Evolutionary conservation across 495 filamentous ascomycete genomes (phyloP).

Genomic region (Pseudevernia furfuracea): DNA sequence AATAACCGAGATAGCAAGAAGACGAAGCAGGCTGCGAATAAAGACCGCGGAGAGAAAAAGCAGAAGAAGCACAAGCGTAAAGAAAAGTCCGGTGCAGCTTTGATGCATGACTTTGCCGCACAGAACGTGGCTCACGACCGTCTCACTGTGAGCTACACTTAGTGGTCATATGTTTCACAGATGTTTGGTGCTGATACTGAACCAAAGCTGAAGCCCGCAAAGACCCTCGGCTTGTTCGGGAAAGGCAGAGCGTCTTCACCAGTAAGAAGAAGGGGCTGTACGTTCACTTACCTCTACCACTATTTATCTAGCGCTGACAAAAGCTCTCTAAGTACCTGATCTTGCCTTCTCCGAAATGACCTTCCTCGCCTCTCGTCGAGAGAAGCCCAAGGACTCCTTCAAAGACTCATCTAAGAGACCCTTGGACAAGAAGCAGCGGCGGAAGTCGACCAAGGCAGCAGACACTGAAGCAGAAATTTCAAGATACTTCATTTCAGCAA

Average conservation of each 20-base stretch:
- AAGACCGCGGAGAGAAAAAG: slow-evolving; percentile 33
- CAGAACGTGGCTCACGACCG: slow-evolving; percentile 54
- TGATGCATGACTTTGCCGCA: slow-evolving; percentile 57
- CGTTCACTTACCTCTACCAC: slow-evolving; percentile 18
- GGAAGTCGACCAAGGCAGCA: slow-evolving; percentile 14
- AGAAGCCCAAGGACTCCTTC: slow-evolving; percentile 12
- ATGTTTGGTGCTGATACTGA: slow-evolving; percentile 17
- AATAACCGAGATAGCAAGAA: slow-evolving; percentile 11
- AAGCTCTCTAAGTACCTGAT: slow-evolving; percentile 45
- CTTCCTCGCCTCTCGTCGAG: slow-evolving; percentile 44
- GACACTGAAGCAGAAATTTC: slow-evolving; percentile 25
- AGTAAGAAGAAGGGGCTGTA: slow-evolving; percentile 41
- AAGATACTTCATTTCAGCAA: slow-evolving; percentile 23
- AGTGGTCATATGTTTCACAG: not conserved
- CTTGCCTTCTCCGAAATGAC: slow-evolving; percentile 61
- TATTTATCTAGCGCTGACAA: not conserved
- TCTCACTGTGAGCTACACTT: slow-evolving; percentile 48
- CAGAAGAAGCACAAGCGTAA: slow-evolving; percentile 36
- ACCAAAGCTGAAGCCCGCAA: slow-evolving; percentile 43
- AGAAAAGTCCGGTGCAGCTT: slow-evolving; percentile 37
- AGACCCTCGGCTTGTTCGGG: slow-evolving; percentile 57
- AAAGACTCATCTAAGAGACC: not conserved
- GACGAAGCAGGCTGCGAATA: slow-evolving; percentile 38
- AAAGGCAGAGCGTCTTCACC: slow-evolving; percentile 61
- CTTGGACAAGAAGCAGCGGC: slow-evolving; percentile 8